phyloP scores from a whole-genome alignment of 1,284 basidiomycete species.

The Stygiomarasmius scandens region DNA sequence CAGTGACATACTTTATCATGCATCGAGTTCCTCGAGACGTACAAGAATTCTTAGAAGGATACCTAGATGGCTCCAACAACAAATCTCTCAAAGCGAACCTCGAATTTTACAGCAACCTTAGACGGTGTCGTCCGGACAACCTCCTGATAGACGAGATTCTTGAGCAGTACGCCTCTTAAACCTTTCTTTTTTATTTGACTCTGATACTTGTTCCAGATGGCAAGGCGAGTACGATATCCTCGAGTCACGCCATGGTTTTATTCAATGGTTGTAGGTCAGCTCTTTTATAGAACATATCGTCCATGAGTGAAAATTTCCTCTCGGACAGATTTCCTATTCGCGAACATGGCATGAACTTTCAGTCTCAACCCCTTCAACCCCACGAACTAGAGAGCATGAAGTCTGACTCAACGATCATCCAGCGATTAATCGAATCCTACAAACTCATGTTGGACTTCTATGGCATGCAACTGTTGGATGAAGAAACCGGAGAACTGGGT shows the following conservation, averaged over 20 bases:
- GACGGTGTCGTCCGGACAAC: conserved; percentile 63
- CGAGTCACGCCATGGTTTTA: conserved; percentile 72
- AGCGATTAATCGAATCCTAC: conserved; percentile 63
- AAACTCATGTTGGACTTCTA: conserved; percentile 76
- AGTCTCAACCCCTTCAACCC: conserved; percentile 64
- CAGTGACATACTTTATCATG: conserved; percentile 8
- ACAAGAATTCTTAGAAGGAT: conserved; percentile 62
- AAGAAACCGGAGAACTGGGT: conserved; percentile 58
- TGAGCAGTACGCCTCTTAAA: conserved; percentile 42
- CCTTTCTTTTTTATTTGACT: conserved; percentile 7
- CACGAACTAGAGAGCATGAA: conserved; percentile 70
- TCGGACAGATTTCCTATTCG: conserved; percentile 62
- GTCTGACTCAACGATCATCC: conserved; percentile 47
- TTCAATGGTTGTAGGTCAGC: conserved; percentile 70
- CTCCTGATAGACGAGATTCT: conserved; percentile 67
- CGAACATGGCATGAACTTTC: conserved; percentile 70
- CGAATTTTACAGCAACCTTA: conserved; percentile 63
- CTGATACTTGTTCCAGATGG: conserved; percentile 48
- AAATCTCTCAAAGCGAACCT: conserved; percentile 49
- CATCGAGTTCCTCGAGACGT: conserved; percentile 56
- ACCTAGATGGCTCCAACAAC: conserved; percentile 52
- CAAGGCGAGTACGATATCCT: conserved; percentile 61
- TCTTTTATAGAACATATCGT: background rate
- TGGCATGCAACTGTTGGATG: conserved; percentile 63
- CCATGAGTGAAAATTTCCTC: background rate